These are phyloP conservation scores for Xylaria palmicola DNA, from an alignment of 495 filamentous ascomycete species.

Conservation along the genomic window DNA sequence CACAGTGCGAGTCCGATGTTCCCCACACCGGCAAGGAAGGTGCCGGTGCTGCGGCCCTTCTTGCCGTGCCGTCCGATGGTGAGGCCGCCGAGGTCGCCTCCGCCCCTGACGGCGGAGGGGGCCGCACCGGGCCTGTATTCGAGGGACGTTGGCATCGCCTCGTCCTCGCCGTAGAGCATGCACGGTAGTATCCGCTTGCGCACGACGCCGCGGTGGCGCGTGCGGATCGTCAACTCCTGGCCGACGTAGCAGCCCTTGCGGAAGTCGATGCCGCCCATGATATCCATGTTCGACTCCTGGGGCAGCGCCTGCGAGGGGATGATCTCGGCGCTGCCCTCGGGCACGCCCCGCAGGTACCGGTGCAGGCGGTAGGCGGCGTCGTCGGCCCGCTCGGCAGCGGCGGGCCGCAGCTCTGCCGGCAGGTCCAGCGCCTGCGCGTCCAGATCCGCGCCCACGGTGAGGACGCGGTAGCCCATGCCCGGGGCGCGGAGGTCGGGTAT, in stretches of 20 bases:
- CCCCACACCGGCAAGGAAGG: constrained; percentile 70
- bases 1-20: constrained; percentile 89
- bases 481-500: constrained; percentile 65
- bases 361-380: constrained; percentile 62
- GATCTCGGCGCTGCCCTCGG: constrained; percentile 83
- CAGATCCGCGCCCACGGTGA: constrained; percentile 36
- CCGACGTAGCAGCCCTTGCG: constrained; percentile 96
- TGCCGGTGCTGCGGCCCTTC: constrained; percentile 70
- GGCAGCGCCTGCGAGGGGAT: constrained; percentile 66
- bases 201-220: constrained; percentile 89
- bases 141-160: constrained; percentile 33
- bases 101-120: background rate
- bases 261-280: constrained; percentile 81
- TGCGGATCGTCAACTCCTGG: constrained; percentile 93
- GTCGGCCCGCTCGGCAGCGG: background rate
- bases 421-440: constrained; percentile 18
- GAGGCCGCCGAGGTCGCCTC: constrained; percentile 29
- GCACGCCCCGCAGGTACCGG: constrained; percentile 72
- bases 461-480: constrained; percentile 61
- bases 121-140: constrained; percentile 45
- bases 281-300: constrained; percentile 81
- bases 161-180: constrained; percentile 57
- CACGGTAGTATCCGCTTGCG: constrained; percentile 87
- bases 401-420: background rate
- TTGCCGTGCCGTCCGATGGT: constrained; percentile 44